Conservation (phyloP, 2,329 filamentous ascomycete species). For the Talaromyces sp. region DNA sequence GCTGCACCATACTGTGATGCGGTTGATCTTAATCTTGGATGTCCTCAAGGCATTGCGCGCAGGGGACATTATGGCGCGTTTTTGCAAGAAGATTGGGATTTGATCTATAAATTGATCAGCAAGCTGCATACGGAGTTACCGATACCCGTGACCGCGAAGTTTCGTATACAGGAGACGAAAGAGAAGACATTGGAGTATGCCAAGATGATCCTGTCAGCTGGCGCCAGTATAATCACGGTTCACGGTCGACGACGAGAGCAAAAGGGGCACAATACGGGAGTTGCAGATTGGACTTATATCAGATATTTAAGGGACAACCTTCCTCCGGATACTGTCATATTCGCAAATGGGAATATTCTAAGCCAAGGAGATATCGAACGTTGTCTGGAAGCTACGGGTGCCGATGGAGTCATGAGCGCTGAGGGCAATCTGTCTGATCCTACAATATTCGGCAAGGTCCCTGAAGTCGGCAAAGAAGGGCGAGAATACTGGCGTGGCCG, state of each 20-base stretch:
- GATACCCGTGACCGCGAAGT: constrained; percentile 90
- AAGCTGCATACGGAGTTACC: constrained; percentile 73
- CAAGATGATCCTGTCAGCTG: constrained; percentile 76
- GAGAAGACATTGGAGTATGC: constrained; percentile 89
- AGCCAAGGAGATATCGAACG: constrained; percentile 70
- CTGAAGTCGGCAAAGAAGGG: constrained; percentile 60
- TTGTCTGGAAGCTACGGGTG: constrained; percentile 79
- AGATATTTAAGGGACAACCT: constrained; percentile 77
- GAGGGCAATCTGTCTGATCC: constrained; percentile 94
- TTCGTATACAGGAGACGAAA: constrained; percentile 79
- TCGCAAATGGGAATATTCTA: constrained; percentile 93
- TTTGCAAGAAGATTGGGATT: constrained; percentile 83
- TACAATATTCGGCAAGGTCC: constrained; percentile 71
- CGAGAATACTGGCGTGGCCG: constrained; percentile 82
- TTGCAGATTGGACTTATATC: constrained; percentile 89
- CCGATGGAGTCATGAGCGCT: constrained; percentile 91
- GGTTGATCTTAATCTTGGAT: constrained; percentile 91
- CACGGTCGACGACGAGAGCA: constrained; percentile 86
- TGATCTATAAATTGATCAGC: constrained; percentile 78
- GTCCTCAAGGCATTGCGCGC: constrained; percentile 89
- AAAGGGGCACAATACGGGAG: constrained; percentile 89
- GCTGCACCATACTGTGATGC: constrained; percentile 89
- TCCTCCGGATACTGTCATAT: constrained; percentile 83
- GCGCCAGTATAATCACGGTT: constrained; percentile 88
- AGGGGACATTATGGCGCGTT: constrained; percentile 92